phyloP scores from a whole-genome alignment of 129 eudicot species.

The Flaveria bidentis region DNA sequence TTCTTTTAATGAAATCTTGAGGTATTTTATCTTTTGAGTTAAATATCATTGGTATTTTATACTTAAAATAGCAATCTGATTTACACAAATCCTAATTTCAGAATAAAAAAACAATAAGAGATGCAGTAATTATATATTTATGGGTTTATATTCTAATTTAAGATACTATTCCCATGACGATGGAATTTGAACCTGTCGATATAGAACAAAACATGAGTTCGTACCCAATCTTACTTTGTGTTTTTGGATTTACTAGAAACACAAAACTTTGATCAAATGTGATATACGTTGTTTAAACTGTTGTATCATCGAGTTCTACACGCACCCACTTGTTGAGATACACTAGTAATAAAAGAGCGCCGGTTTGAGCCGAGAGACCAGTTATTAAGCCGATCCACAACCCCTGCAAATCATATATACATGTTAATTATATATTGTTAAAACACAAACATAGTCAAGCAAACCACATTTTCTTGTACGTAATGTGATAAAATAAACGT shows the following conservation, averaged over 20 bases:
- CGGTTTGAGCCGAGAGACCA: slow-evolving; percentile 61
- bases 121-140: no score
- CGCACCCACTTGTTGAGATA: slow-evolving; percentile 45
- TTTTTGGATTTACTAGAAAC: not conserved
- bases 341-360: slow-evolving; percentile 51
- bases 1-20: no score
- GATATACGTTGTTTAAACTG: not conserved
- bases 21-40: no score
- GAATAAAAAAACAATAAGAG: no score
- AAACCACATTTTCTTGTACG: not conserved
- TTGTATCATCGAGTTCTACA: slow-evolving; percentile 36
- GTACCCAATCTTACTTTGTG: not conserved
- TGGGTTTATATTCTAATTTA: no score
- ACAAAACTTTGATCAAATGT: slow-evolving; percentile 13
- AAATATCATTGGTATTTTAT: no score
- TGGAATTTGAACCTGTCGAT: not conserved
- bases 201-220: not conserved
- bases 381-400: slow-evolving; percentile 78
- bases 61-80: no score
- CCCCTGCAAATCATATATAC: slow-evolving; percentile 45
- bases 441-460: not conserved
- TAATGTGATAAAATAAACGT: not conserved
- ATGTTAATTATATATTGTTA: not conserved
- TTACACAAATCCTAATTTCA: no score
- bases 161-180: not conserved